Conservation (phyloP, 305 asterid genomes). For the Petunia hybrid region DNA sequence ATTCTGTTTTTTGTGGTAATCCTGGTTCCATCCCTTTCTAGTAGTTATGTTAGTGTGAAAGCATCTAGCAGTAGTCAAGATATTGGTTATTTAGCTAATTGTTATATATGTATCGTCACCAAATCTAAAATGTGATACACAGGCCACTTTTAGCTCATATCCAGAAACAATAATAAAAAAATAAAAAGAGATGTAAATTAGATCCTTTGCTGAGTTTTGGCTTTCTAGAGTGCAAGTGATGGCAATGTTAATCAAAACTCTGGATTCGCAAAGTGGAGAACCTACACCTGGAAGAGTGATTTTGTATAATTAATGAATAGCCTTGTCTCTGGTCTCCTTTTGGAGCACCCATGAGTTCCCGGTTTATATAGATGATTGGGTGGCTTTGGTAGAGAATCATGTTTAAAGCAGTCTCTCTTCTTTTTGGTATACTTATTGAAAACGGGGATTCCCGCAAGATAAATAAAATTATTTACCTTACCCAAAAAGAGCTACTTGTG, state of each 20-base stretch:
- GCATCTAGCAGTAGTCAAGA: conserved; percentile 3
- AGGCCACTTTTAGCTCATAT: not conserved
- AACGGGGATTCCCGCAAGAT: not conserved
- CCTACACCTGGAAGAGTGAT: not conserved
- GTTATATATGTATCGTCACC: conserved; percentile 1
- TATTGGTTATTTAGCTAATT: not conserved
- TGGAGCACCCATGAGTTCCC: conserved; percentile 9
- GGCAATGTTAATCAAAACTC: not conserved
- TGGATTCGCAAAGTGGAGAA: conserved; percentile 18
- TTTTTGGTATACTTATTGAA: not conserved
- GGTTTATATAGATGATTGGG: not conserved
- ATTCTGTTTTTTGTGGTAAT: conserved; percentile 18
- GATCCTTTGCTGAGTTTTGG: not conserved
- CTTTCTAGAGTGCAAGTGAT: not conserved
- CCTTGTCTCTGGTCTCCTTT: conserved; percentile 6
- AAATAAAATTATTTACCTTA: conserved; percentile 10
- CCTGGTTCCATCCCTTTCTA: conserved; percentile 4
- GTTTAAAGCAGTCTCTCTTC: not conserved
- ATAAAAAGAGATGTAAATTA: not conserved
- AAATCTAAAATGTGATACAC: conserved; percentile 13
- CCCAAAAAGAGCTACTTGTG: not conserved
- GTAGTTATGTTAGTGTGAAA: conserved; percentile 9
- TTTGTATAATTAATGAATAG: conserved; percentile 1
- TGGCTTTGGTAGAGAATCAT: not conserved
- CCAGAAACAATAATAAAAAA: conserved; percentile 6